Conservation (phyloP, 257 asterid species). For the Gentiana dahurica region DNA sequence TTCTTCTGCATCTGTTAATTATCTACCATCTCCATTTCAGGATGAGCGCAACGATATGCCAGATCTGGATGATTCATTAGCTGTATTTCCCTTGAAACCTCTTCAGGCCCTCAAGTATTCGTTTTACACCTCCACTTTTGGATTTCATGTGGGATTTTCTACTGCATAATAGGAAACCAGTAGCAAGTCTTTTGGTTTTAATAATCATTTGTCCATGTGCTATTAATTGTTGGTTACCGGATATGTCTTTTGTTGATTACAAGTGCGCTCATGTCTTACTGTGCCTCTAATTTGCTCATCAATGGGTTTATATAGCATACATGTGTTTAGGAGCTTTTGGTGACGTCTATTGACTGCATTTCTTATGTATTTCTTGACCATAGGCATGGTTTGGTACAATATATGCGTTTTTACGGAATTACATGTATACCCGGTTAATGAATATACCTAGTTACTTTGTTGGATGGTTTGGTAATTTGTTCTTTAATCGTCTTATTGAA, state of each 20-base stretch:
- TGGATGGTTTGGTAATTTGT: too few relatives aligned
- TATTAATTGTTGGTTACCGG: too few relatives aligned
- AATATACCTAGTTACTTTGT: too few relatives aligned
- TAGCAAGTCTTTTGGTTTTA: too few relatives aligned
- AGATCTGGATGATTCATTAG: constrained; percentile 65
- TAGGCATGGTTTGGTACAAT: background rate
- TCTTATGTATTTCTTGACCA: background rate
- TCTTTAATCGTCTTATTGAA: constrained; percentile 2
- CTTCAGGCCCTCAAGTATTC: constrained; percentile 90
- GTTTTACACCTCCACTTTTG: background rate
- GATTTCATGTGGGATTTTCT: too few relatives aligned
- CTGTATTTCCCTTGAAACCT: constrained; percentile 87
- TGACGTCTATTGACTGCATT: background rate
- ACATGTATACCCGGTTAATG: too few relatives aligned
- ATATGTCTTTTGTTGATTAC: too few relatives aligned
- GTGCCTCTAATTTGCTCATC: background rate
- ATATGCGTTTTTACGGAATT: too few relatives aligned
- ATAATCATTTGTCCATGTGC: too few relatives aligned
- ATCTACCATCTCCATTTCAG: constrained; percentile 24
- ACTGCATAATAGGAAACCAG: too few relatives aligned
- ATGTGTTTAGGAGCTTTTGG: too few relatives aligned
- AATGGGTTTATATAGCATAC: too few relatives aligned
- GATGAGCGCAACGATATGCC: constrained; percentile 22
- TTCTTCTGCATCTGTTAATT: constrained; percentile 4
- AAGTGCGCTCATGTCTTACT: background rate